Evolutionary conservation across 768 basidiomycete species (phyloP), one percentile per base, ranked within the genome.

Genomic region (Suillus paluster): DNA sequence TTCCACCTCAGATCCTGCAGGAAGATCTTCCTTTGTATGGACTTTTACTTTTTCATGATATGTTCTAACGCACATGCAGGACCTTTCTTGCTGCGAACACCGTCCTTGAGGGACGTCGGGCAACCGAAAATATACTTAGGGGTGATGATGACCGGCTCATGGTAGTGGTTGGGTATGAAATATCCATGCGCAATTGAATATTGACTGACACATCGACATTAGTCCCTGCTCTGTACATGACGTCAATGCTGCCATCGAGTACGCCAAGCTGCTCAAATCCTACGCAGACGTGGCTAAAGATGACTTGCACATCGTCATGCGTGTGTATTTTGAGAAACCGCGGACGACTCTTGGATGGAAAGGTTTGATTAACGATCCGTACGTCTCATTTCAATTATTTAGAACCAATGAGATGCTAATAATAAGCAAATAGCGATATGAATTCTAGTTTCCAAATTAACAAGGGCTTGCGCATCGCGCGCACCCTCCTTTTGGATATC

Each of bases 321-420:
- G 95, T 30, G 95, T 98, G 67, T 99, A 99, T 81, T 99, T 99
- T 71, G 97, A 99, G 70, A 99, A 99, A 70, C 90, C 90, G 1
- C 84, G 97, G 34, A 99, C 97, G 8, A 98, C 97, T 0, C 91
- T 99, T 53, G 97, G 97, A 30, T 99, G 97, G 97, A 99, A 99
- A 75, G 97, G 97, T 41, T 86, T 99, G 64, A 98, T 99, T 78
- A 99, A 98, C 72, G 95, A 98, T 70, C 96, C 97, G 73, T 74
- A 63, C 12, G 73, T 6, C 11, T n/a, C 25, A 2, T 39, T 25
- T 53, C 27, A n/a, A 7, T 46, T 46, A 2, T 15, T 9, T 19
- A 2, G 30, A 12, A 39, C 9, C 3, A 55, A 39, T 1, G 23
- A 7, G 11, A 23, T 55, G 23, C 12, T 55, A 19, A 55, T 39